Evolutionary conservation across 106 monocot species (phyloP).

Genomic region (Allium sativum): DNA sequence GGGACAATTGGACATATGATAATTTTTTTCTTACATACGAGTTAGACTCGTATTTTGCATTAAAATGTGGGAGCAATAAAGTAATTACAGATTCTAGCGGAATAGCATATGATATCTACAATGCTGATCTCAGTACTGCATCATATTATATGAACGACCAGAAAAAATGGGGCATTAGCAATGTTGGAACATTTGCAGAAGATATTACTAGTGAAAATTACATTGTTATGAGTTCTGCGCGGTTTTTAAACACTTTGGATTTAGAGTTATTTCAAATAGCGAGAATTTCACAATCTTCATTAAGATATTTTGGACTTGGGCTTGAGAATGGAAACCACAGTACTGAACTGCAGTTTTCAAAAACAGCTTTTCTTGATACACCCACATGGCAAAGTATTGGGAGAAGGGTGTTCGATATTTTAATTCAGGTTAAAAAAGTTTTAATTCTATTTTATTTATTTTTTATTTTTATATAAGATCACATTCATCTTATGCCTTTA

Average conservation of each 20-base stretch:
- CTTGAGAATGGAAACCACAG: conserved; percentile 90
- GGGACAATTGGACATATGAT: no score
- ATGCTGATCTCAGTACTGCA: conserved; percentile 34
- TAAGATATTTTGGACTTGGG: conserved; percentile 86
- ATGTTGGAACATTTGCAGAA: conserved; percentile 55
- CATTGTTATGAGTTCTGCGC: conserved; percentile 22
- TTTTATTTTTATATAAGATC: no score
- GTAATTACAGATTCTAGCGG: conserved; percentile 33
- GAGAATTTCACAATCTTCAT: conserved; percentile 73
- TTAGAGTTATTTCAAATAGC: conserved; percentile 63
- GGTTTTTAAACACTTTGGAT: conserved; percentile 63
- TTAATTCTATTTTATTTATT: neutral
- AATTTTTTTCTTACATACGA: neutral
- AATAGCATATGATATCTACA: conserved; percentile 44
- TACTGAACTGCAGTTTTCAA: conserved; percentile 53
- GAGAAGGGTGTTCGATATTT: conserved; percentile 78
- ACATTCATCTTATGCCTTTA: no score
- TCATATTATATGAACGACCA: conserved; percentile 55
- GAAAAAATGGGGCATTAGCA: conserved; percentile 69
- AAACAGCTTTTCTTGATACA: conserved; percentile 21
- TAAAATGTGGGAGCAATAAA: conserved; percentile 71
- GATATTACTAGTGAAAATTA: conserved; percentile 26
- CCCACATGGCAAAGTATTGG: conserved; percentile 55
- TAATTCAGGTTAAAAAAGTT: conserved; percentile 52
- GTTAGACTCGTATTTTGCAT: conserved; percentile 57